Conservation (phyloP, 176 grass and related monocot species). For the Triticum aestivum region DNA sequence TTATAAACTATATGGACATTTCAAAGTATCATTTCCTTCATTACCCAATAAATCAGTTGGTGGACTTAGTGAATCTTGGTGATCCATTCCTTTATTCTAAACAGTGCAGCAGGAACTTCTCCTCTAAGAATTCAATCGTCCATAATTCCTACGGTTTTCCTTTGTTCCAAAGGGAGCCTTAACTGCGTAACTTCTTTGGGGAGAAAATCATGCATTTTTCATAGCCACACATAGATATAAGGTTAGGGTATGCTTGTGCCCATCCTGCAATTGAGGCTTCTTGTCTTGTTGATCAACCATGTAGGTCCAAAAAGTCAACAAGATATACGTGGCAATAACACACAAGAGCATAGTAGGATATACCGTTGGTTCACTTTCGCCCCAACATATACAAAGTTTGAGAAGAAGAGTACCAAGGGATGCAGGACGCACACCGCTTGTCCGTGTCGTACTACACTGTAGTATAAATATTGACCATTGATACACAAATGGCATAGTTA, state of each 20-base stretch:
- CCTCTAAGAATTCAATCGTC: background rate
- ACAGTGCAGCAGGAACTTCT: background rate
- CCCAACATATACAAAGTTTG: background rate
- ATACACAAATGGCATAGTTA: too few relatives aligned
- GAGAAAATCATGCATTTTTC: too few relatives aligned
- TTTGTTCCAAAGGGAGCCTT: background rate
- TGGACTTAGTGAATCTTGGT: background rate
- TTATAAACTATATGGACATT: background rate
- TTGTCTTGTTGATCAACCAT: background rate
- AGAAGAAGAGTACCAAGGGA: background rate
- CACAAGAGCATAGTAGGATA: too few relatives aligned
- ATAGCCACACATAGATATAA: background rate
- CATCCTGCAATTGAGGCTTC: background rate
- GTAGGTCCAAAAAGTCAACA: background rate
- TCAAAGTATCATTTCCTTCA: background rate
- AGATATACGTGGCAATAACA: background rate
- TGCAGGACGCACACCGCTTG: background rate
- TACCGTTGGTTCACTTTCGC: background rate
- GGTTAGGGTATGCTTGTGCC: background rate
- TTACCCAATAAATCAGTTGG: background rate
- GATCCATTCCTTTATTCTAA: background rate
- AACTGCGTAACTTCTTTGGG: too few relatives aligned
- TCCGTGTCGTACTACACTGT: background rate
- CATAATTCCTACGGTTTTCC: background rate
- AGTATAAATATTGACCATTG: background rate